Conservation (phyloP, 2,329 filamentous ascomycete species). For the Fusarium bulbicola region DNA sequence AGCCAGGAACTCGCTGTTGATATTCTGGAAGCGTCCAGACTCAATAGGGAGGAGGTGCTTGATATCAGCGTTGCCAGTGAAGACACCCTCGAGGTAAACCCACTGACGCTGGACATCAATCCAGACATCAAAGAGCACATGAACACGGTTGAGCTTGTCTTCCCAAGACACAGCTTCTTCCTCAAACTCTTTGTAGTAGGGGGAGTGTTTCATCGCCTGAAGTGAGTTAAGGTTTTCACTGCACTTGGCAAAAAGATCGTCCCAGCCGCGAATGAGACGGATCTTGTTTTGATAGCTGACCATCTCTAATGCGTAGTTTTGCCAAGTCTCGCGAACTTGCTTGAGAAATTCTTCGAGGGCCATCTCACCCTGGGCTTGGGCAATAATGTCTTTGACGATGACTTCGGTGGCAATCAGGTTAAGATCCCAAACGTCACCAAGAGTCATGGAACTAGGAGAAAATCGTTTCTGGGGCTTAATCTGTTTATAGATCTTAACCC, state of each 20-base stretch:
- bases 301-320: constrained; percentile 91
- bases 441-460: constrained; percentile 90
- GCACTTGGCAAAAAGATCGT: constrained; percentile 97
- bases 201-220: constrained; percentile 98
- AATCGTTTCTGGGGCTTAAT: constrained; percentile 93
- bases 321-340: constrained; percentile 96
- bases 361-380: constrained; percentile 97
- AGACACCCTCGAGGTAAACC: constrained; percentile 99
- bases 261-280: constrained; percentile 95
- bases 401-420: constrained; percentile 88
- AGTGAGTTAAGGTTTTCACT: constrained; percentile 97
- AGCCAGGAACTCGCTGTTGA: constrained; percentile 98
- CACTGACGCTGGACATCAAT: constrained; percentile 99
- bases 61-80: constrained; percentile 98
- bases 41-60: constrained; percentile 97
- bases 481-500: constrained; percentile 97
- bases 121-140: constrained; percentile 99
- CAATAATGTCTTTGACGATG: constrained; percentile 91
- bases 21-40: constrained; percentile 96
- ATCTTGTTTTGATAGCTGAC: constrained; percentile 99
- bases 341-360: constrained; percentile 97
- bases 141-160: constrained; percentile 95
- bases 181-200: constrained; percentile 99
- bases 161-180: constrained; percentile 97
- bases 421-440: constrained; percentile 99